These are phyloP conservation scores for Acer negundo DNA, from an alignment of 345 rosid species.

Conservation along the genomic window DNA sequence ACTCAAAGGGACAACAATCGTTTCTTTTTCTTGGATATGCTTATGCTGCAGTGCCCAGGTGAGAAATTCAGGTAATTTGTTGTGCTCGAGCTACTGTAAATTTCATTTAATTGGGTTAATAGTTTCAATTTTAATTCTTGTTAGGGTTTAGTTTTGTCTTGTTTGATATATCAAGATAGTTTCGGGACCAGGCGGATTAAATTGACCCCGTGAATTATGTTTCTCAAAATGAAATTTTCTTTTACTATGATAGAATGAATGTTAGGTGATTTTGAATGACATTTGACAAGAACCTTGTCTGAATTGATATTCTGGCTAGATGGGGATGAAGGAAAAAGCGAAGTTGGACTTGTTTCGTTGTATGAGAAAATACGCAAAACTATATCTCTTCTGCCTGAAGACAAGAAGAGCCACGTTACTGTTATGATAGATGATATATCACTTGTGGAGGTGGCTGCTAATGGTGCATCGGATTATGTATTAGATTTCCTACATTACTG, in stretches of 20 bases:
- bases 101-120: neutral
- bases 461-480: conserved; percentile 60
- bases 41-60: conserved; percentile 67
- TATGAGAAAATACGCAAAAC: conserved; percentile 56
- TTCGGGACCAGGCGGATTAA: neutral
- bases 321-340: conserved; percentile 41
- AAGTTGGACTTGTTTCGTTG: conserved; percentile 50
- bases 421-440: conserved; percentile 89
- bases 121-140: neutral
- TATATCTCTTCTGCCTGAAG: conserved; percentile 41
- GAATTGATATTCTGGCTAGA: conserved; percentile 32
- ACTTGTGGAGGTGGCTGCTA: conserved; percentile 76
- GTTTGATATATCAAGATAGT: neutral
- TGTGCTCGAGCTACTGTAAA: neutral
- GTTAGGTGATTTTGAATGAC: neutral
- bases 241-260: neutral
- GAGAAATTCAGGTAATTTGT: conserved; percentile 55
- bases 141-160: neutral
- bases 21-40: conserved; percentile 78
- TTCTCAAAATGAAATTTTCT: neutral
- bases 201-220: neutral
- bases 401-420: conserved; percentile 44
- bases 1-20: conserved; percentile 58
- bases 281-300: conserved; percentile 3
- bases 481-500: conserved; percentile 86